Base-by-base conservation (phyloP, 1,284 basidiomycete species). In the Cerrena zonata region DNA sequence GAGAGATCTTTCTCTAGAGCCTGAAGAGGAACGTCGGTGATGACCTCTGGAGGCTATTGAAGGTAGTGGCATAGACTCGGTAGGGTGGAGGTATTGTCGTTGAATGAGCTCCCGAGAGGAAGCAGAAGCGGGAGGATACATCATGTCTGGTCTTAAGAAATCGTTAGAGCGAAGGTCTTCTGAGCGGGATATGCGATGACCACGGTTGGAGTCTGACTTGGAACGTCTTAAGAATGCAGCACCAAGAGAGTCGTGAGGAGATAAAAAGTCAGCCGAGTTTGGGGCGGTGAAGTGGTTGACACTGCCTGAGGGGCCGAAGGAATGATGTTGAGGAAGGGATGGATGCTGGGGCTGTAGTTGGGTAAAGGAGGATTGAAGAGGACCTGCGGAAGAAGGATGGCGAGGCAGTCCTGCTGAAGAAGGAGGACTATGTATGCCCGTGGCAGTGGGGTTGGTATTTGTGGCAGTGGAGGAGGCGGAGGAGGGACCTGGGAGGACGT, bases 21-120 rank as follows among this genome's bases (percentile, higher is more conserved):
- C 79, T n/a, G 76, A 79, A 1, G 78, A 80, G n/a, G 79, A 73
- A 39, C 82, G 76, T 12, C 82, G 74, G 56, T 75, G 74, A 61
- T 84, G 83, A 2, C 73, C 73, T 7, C 70, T 67, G n/a, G 50
- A 44, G 11, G 50, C 27, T 54, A 76, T 72, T 48, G 68, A 59
- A n/a, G 69, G 66, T n/a, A n/a, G n/a, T n/a, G n/a, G n/a, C 18
- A 70, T 57, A 15, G 63, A 53, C 48, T 76, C 69, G 23, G 66
- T 62, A 11, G 75, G 74, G 52, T 73, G 70, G 42, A 77, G 63
- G 63, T 62, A 77, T 48, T 76, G 74, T 55, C 69, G 36, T 68
- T 66, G 13, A 48, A 78, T 67, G 59, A 77, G 76, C n/a, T 76
- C 74, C 49, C 69, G 67, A 38, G 69, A 68, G 27, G 72, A 63